Percentiles rank a stretch among this genome's conserved stretches.
Evolutionary conservation across 495 filamentous ascomycete species (phyloP).

Genomic region (Patellaria atrata): DNA sequence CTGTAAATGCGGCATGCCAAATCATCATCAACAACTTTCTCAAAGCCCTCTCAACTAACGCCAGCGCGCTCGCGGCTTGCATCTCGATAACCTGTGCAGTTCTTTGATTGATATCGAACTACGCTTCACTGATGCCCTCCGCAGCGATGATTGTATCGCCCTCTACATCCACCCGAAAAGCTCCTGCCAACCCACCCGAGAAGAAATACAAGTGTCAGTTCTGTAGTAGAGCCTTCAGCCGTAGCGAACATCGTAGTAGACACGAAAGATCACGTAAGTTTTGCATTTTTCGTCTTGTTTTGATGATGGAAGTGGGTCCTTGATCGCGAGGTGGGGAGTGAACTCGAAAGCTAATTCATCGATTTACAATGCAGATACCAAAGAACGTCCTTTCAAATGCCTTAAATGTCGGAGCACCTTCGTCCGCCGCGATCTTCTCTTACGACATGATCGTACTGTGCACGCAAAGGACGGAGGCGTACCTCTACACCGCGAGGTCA

Average conservation of each 20-base stretch:
- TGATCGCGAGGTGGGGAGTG: constrained; percentile 15
- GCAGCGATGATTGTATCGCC: constrained; percentile 21
- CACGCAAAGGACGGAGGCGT: constrained; percentile 97
- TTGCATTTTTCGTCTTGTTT: constrained; percentile 6
- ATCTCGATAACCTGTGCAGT: no score
- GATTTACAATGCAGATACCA: constrained; percentile 63
- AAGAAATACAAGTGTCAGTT: constrained; percentile 99
- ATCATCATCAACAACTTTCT: no score
- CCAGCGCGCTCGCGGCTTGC: constrained; percentile 18
- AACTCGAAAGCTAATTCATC: constrained; percentile 18
- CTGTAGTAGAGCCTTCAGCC: constrained; percentile 90
- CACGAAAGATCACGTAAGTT: constrained; percentile 97
- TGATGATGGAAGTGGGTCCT: constrained; percentile 9
- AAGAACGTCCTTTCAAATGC: constrained; percentile 98
- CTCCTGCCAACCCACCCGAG: constrained; percentile 49
- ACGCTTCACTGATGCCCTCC: constrained; percentile 14
- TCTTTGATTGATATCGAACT: no score
- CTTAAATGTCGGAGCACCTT: constrained; percentile 97
- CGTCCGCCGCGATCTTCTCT: constrained; percentile 85
- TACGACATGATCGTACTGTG: constrained; percentile 95
- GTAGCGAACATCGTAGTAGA: constrained; percentile 91
- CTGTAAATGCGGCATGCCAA: no score
- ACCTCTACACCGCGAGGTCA: constrained; percentile 85
- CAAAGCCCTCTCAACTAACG: no score
- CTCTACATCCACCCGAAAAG: constrained; percentile 22